These are phyloP conservation scores for Argentina anserina DNA, from an alignment of 306 rosid species.

Conservation along the genomic window DNA sequence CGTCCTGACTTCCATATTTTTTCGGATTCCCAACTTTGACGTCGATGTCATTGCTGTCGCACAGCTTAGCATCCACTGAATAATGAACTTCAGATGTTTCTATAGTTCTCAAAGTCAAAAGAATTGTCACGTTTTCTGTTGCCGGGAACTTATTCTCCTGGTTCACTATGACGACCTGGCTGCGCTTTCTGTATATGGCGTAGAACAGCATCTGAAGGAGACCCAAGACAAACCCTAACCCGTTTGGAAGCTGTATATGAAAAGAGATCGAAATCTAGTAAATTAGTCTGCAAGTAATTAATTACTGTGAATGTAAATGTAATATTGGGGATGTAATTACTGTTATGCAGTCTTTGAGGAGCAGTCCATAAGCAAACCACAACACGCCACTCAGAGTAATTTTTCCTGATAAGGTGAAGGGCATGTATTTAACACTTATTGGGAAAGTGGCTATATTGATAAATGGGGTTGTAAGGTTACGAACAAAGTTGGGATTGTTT, in stretches of 20 bases:
- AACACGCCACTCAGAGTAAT: constrained; percentile 2
- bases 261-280: neutral
- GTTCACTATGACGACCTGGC: constrained; percentile 7
- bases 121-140: neutral
- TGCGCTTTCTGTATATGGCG: constrained; percentile 34
- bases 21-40: too few species aligned
- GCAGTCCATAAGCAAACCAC: constrained; percentile 79
- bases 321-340: constrained; percentile 35
- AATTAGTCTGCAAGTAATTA: neutral
- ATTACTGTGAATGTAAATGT: neutral
- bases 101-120: constrained; percentile 10
- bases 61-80: constrained; percentile 5
- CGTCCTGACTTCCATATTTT: neutral
- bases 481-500: too few species aligned
- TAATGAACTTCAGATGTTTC: constrained; percentile 11
- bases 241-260: constrained; percentile 49
- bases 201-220: constrained; percentile 65
- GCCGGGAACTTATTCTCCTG: constrained; percentile 26
- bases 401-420: too few species aligned
- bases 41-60: neutral
- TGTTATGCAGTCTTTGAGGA: constrained; percentile 68
- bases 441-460: too few species aligned
- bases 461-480: too few species aligned
- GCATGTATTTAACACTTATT: too few species aligned
- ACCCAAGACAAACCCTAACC: constrained; percentile 59